A percentile compares a stretch with the other conserved stretches of the same genome.
phyloP scores from a whole-genome alignment of 306 rosid species.

The Rosa rugosa region DNA sequence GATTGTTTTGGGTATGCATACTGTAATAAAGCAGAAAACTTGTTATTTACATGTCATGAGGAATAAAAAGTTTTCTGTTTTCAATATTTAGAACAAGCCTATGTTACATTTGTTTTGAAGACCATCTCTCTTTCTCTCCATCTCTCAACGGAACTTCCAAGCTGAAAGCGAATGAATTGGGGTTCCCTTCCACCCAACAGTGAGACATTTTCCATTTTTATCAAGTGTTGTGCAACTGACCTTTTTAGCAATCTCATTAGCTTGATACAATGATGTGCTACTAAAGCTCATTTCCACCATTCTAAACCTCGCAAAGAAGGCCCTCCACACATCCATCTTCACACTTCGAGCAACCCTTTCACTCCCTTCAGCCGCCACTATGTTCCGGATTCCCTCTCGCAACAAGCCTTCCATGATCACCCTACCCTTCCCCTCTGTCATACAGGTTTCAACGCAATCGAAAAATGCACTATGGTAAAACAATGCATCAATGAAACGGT shows the following conservation, averaged over 20 bases:
- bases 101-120: not conserved
- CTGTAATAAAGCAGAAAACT: not conserved
- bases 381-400: conserved; percentile 43
- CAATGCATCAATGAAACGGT: conserved; percentile 66
- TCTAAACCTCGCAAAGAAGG: conserved; percentile 57
- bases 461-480: conserved; percentile 53
- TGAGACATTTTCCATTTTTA: conserved; percentile 40
- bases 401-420: conserved; percentile 33
- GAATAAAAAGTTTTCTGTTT: too few species aligned
- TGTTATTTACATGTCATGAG: not conserved
- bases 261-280: conserved; percentile 58
- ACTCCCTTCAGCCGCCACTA: conserved; percentile 53
- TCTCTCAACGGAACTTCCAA: conserved; percentile 51
- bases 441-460: conserved; percentile 50
- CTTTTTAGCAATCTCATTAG: conserved; percentile 40
- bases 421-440: conserved; percentile 39
- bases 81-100: not conserved
- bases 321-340: conserved; percentile 74
- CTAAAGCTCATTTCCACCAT: conserved; percentile 62
- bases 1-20: not conserved
- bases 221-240: conserved; percentile 44
- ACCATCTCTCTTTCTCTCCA: not conserved
- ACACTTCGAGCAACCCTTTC: conserved; percentile 55
- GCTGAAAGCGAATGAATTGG: conserved; percentile 68
- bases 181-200: conserved; percentile 77